Base-by-base conservation (phyloP, 129 eudicot genomes). In the Helianthus tuberosus region DNA sequence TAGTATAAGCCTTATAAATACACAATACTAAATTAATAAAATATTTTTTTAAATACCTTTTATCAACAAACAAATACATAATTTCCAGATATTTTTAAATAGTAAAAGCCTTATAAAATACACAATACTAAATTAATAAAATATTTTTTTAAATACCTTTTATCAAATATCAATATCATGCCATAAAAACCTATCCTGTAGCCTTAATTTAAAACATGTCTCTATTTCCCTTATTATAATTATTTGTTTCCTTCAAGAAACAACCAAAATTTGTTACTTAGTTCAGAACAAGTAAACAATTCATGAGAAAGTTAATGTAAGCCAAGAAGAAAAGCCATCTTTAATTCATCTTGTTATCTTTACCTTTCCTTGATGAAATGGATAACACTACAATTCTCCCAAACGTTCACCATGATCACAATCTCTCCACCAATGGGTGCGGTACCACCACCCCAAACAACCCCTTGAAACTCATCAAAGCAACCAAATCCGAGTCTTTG, bases 281-380 rank as follows among this genome's bases (percentile, higher is more conserved):
- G 35, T 25, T 27, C 29, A 55, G 5, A 55, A 20, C 35, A 20
- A 55, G 13, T 17, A 17, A 5, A 57, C 36, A 20, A 57, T 57
- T 57, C 13, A 57, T 57, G 32, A 12, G 35, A 57, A 17, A 27
- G 3, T 23, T 11, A 62, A n/a, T 15, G 53, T 48, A 43, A 20
- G 52, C 49, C 75, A 69, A 67, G 61, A 44, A 76, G 82, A 58
- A 57, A 50, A 70, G 32, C 74, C 58, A 17, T 75, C 83, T 9
- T 63, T 74, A 0, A n/a, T 52, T 51, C 64, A 13, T 13, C 13
- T 44, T 35, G 71, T 74, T 74, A 36, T 73, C 83, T 66, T 77
- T 79, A 54, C 81, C 85, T 38, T 65, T 80, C 46, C 29, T 77
- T 0, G 84, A 85, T 39, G 68, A 75, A 6, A 52, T 71, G 66